Evolutionary conservation across 2,329 filamentous ascomycete species (phyloP), one percentile per base, ranked within the genome.

Genomic region (Colletotrichum sp.): DNA sequence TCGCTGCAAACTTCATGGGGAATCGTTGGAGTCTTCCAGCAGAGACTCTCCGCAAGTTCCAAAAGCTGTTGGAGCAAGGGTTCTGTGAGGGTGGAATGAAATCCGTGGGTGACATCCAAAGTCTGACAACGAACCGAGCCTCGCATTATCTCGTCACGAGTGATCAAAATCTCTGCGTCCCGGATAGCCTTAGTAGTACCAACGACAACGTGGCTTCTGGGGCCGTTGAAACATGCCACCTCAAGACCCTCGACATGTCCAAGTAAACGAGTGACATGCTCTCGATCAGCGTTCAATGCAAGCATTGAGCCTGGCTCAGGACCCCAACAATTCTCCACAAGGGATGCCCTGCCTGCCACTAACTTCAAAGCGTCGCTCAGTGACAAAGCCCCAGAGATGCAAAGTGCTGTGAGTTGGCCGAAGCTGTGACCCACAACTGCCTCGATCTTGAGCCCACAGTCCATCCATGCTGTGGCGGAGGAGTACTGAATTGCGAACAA

Each of bases 391-490:
- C 82, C 82, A 6, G 83, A 80, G 4, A 85, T 71, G 65, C 82
- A 82, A 6, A 85, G 69, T 3, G 83, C 83, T 1, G 83, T 84
- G 1, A 86, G 66, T 66, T 86, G 80, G 8, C 84, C 84, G 71
- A 86, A 83, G 77, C 83, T 84, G 71, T 85, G 84, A 1, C 84
- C 85, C 10, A 73, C 12, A 9, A 64, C 71, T 16, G 65, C 65
- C 9, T 28, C 32, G 2, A 69, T 67, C 24, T 48, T 30, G 7
- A 73, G 65, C 7, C 71, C 71, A 9, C 71, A 69, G 30, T 57
- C 65, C 4, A 69, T 73, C 71, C 71, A 73, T 2, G 65, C 36
- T 10, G 26, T 55, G 6, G 71, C 65, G 3, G 28, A 73, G 2
- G 65, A 30, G 13, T 73, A 73, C 30, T 73, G 71, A 5, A 73